Percentiles rank a stretch among this genome's conserved stretches.
Evolutionary conservation across 2,329 filamentous ascomycete genomes (phyloP).

Genomic region (Neonectria magnoliae): DNA sequence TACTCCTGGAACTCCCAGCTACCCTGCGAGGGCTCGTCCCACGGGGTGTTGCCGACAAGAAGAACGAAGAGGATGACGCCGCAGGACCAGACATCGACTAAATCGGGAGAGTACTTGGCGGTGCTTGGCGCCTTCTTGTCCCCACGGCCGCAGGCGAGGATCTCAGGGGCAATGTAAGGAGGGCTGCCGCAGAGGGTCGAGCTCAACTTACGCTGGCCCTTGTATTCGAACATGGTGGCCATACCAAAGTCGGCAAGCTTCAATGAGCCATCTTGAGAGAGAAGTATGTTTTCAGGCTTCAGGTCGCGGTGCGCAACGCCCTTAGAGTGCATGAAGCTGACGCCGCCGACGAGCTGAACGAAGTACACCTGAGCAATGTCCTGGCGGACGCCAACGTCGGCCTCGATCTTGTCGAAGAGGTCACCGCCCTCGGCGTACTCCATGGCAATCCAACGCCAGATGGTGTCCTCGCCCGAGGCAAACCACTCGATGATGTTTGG

Average conservation of each 20-base stretch:
- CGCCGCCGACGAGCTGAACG: constrained; percentile 86
- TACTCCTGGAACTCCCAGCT: constrained; percentile 96
- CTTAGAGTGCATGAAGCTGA: constrained; percentile 95
- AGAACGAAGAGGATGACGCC: constrained; percentile 98
- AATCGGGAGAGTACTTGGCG: constrained; percentile 76
- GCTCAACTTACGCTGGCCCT: constrained; percentile 82
- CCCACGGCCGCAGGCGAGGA: constrained; percentile 65
- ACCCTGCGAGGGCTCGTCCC: constrained; percentile 87
- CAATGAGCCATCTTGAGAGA: constrained; percentile 84
- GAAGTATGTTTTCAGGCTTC: constrained; percentile 94
- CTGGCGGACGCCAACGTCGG: constrained; percentile 92
- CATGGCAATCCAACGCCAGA: constrained; percentile 99
- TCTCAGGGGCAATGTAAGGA: constrained; percentile 97
- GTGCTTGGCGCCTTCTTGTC: constrained; percentile 60
- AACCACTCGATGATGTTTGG: constrained; percentile 95
- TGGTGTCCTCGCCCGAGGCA: constrained; percentile 81
- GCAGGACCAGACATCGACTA: constrained; percentile 96
- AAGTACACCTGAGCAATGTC: constrained; percentile 98
- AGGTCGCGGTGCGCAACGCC: constrained; percentile 93
- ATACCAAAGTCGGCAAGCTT: constrained; percentile 98
- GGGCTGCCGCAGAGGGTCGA: constrained; percentile 94
- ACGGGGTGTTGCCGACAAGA: constrained; percentile 94
- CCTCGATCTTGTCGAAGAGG: constrained; percentile 99
- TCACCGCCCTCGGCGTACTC: constrained; percentile 95
- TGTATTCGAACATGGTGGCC: constrained; percentile 91